Evolutionary conservation across 495 filamentous ascomycete genomes (phyloP).

Genomic region (Geoglossum glabrum): DNA sequence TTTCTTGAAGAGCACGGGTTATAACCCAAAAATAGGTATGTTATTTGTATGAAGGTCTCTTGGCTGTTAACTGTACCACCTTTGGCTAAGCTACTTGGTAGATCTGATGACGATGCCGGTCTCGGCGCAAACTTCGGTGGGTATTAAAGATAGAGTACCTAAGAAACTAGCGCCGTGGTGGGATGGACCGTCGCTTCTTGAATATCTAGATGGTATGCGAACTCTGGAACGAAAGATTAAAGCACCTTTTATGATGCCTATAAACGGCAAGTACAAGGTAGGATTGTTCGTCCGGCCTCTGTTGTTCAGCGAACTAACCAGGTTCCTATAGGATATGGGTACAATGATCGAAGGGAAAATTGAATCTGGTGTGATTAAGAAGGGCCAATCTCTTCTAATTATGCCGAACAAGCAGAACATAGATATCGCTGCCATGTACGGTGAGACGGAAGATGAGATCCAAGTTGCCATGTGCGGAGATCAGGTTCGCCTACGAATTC

Average conservation of each 20-base stretch:
- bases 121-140: slow-evolving; percentile 63
- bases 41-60: background rate
- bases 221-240: slow-evolving; percentile 88
- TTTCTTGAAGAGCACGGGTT: slow-evolving; percentile 80
- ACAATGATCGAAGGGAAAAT: slow-evolving; percentile 96
- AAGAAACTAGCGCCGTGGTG: slow-evolving; percentile 65
- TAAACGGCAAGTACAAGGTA: slow-evolving; percentile 70
- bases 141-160: slow-evolving; percentile 75
- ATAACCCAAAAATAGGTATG: slow-evolving; percentile 55
- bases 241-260: slow-evolving; percentile 98
- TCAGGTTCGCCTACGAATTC: slow-evolving; percentile 78
- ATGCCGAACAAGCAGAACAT: slow-evolving; percentile 84
- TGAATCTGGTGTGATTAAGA: slow-evolving; percentile 80
- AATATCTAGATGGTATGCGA: slow-evolving; percentile 81
- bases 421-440: slow-evolving; percentile 66
- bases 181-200: slow-evolving; percentile 78
- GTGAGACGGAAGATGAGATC: slow-evolving; percentile 91
- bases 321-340: slow-evolving; percentile 53
- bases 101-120: slow-evolving; percentile 94
- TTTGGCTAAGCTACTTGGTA: background rate
- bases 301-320: background rate
- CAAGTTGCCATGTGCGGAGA: slow-evolving; percentile 66
- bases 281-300: background rate
- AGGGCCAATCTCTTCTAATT: slow-evolving; percentile 62
- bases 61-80: background rate